These are phyloP conservation scores for Albophoma yamanashiensis DNA, from an alignment of 2,329 filamentous ascomycete genomes.

Conservation along the genomic window DNA sequence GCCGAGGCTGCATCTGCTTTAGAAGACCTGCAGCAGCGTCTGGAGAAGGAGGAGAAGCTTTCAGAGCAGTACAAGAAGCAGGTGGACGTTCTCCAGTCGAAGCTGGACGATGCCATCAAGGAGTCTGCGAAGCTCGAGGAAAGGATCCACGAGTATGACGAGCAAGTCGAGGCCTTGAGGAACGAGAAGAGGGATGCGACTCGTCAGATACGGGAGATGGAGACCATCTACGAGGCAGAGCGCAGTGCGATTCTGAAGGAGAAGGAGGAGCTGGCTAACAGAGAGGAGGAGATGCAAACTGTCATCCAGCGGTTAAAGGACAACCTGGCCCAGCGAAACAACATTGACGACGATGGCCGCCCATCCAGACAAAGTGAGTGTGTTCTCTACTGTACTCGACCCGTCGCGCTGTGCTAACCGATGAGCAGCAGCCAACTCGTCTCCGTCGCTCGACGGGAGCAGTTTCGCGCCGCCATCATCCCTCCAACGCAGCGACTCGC, in stretches of 20 bases:
- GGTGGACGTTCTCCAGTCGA: slow-evolving; percentile 70
- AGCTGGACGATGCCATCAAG: slow-evolving; percentile 72
- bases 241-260: slow-evolving; percentile 79
- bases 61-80: slow-evolving; percentile 79
- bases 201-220: slow-evolving; percentile 80
- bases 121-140: slow-evolving; percentile 87
- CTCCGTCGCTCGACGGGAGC: slow-evolving; percentile 59
- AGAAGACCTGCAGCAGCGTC: slow-evolving; percentile 73
- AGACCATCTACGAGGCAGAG: slow-evolving; percentile 86
- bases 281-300: slow-evolving; percentile 82
- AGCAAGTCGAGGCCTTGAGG: slow-evolving; percentile 67
- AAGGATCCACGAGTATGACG: slow-evolving; percentile 73
- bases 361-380: slow-evolving; percentile 47
- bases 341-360: slow-evolving; percentile 44
- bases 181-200: slow-evolving; percentile 78
- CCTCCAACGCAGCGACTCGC: slow-evolving; percentile 76
- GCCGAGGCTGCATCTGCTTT: slow-evolving; percentile 70
- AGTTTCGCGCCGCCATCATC: slow-evolving; percentile 83
- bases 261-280: slow-evolving; percentile 74
- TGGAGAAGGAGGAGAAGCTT: slow-evolving; percentile 67
- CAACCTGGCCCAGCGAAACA: slow-evolving; percentile 65
- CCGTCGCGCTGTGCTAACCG: slow-evolving; percentile 8
- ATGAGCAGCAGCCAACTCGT: slow-evolving; percentile 35
- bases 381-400: not conserved
- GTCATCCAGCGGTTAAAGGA: slow-evolving; percentile 91